Evolutionary conservation across 345 rosid genomes (phyloP), one percentile per base, ranked within the genome.

Genomic region (Populus simonii): DNA sequence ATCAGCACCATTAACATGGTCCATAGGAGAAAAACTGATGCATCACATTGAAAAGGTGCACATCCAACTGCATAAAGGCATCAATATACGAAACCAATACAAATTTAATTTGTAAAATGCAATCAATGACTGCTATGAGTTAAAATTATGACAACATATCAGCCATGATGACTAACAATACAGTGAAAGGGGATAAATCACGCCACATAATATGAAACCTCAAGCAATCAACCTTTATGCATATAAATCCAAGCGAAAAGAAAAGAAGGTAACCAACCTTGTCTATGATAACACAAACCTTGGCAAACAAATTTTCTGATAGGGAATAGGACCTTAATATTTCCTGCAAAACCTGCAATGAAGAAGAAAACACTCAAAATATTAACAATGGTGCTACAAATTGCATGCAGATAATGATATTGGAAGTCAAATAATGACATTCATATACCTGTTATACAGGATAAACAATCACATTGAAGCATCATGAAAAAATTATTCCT

Each of bases 231-330:
- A 4, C 51, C 51, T 47, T 47, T 13, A 47, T 47, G 51, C 5
- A 47, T 47, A 47, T 47, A 47, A 12, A 47, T 47, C 1, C 51
- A 4, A 47, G 51, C 6, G 13, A 47, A 47, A 47, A 13, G 51
- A 47, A 47, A 47, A 47, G 6, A 47, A 47, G 51, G 51, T 15
- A 15, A 83, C 92, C 77, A 76, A 96, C 98, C 99, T 96, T 92
- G 88, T 93, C 99, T 79, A 96, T 91, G 76, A 91, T 89, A 72
- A 95, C 73, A 81, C 98, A 92, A 74, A 92, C 96, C 83, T 86
- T 89, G 79, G 91, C 93, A 89, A 93, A 95, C 83, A 85, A 79
- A 80, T 78, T 76, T 72, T 93, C 98, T 1, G 96, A 92, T 71
- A 93, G 82, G 6, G 91, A 88, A 83, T 92, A 88, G 71, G 88